Conservation (phyloP, 306 rosid genomes). For the Gastrolobium bilobum region DNA sequence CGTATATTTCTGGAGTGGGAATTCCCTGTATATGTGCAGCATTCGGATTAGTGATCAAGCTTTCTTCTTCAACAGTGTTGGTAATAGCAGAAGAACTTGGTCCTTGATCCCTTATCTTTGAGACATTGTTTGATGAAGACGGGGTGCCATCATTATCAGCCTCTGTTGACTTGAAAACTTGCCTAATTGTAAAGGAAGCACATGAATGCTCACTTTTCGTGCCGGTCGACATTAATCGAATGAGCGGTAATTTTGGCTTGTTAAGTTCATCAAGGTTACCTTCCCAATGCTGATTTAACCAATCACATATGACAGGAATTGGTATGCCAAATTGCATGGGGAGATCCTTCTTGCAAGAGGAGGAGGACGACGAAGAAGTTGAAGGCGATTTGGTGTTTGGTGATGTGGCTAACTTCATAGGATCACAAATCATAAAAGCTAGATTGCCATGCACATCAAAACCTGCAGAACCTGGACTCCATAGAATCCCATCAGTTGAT, state of each 20-base stretch:
- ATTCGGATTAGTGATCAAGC: slow-evolving; percentile 53
- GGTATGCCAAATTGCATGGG: slow-evolving; percentile 97
- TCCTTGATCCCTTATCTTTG: slow-evolving; percentile 67
- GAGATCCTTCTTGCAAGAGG: slow-evolving; percentile 88
- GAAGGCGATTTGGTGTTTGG: slow-evolving; percentile 91
- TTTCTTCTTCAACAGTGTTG: slow-evolving; percentile 72
- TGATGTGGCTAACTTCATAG: slow-evolving; percentile 96
- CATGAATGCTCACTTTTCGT: slow-evolving; percentile 92
- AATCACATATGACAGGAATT: slow-evolving; percentile 86
- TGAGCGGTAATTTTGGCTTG: slow-evolving; percentile 92
- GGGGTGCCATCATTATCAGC: slow-evolving; percentile 76
- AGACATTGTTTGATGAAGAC: slow-evolving; percentile 71
- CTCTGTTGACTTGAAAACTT: slow-evolving; percentile 83
- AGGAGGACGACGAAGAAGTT: slow-evolving; percentile 75
- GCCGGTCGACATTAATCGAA: slow-evolving; percentile 87
- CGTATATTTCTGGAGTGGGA: slow-evolving; percentile 97
- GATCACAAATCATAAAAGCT: slow-evolving; percentile 98
- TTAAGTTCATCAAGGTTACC: slow-evolving; percentile 97
- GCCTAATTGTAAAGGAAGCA: slow-evolving; percentile 83
- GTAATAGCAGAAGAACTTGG: slow-evolving; percentile 65
- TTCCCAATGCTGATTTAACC: slow-evolving; percentile 99
- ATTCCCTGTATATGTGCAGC: slow-evolving; percentile 83
- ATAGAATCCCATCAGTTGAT: slow-evolving; percentile 81
- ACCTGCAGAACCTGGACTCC: slow-evolving; percentile 98
- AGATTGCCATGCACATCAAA: slow-evolving; percentile 92